A percentile compares a stretch with the other conserved stretches of the same genome.
Conservation (phyloP, 164 flowering plant species). For the Vitis rupestris region DNA sequence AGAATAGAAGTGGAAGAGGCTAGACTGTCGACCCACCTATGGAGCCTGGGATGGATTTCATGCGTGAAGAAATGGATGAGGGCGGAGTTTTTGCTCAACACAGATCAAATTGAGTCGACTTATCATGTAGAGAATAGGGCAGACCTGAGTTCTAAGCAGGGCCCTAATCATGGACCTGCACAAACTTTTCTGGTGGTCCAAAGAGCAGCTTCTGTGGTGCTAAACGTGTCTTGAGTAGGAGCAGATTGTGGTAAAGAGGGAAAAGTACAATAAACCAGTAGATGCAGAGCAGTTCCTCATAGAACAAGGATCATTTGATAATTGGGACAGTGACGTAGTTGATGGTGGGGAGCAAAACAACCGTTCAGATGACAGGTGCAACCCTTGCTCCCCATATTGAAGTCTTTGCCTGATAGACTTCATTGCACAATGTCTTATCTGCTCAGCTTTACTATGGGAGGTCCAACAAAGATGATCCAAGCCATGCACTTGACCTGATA, state of each 20-base stretch:
- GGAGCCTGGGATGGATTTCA: slow-evolving; percentile 63
- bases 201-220: too few species aligned
- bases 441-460: too few species aligned
- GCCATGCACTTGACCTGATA: too few species aligned
- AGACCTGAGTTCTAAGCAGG: slow-evolving; percentile 2
- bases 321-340: slow-evolving; percentile 17
- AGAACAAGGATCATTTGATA: slow-evolving; percentile 32
- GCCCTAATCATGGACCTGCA: too few species aligned
- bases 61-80: slow-evolving; percentile 73
- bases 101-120: slow-evolving; percentile 62
- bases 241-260: slow-evolving; percentile 94
- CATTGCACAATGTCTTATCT: too few species aligned
- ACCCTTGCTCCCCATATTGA: too few species aligned
- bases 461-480: too few species aligned
- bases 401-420: too few species aligned
- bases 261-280: slow-evolving; percentile 52
- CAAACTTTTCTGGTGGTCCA: too few species aligned
- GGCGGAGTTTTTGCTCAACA: slow-evolving; percentile 39
- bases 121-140: slow-evolving; percentile 69
- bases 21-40: slow-evolving; percentile 29
- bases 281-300: slow-evolving; percentile 32
- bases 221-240: slow-evolving; percentile 54
- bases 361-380: neutral
- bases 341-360: slow-evolving; percentile 7
- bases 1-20: slow-evolving; percentile 56